A percentile compares a stretch with the other conserved stretches of the same genome.
Evolutionary conservation across 2,329 filamentous ascomycete genomes (phyloP).

Genomic region (Plectosphaerella cucumerina): DNA sequence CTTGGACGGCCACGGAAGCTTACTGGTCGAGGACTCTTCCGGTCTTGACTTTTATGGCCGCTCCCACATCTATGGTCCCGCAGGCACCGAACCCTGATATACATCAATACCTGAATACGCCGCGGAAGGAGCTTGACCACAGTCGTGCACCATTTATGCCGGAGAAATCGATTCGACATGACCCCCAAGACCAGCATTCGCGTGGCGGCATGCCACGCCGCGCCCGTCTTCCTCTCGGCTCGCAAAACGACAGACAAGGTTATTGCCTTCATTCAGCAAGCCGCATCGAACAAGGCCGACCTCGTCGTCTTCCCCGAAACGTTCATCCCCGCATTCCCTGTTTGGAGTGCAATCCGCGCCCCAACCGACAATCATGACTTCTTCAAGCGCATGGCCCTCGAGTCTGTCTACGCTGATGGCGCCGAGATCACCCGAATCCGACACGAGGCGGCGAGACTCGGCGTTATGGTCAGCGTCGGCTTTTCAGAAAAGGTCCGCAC

Average conservation of each 20-base stretch:
- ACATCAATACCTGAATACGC: no score
- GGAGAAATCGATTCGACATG: background rate
- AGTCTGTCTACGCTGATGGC: constrained; percentile 41
- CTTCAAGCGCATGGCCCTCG: constrained; percentile 39
- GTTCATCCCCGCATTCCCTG: constrained; percentile 47
- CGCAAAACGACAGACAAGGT: constrained; percentile 40
- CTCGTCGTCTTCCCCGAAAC: constrained; percentile 51
- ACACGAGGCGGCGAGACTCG: constrained; percentile 27
- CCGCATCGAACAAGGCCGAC: constrained; percentile 37
- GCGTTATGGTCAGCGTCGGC: constrained; percentile 41
- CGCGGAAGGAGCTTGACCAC: no score
- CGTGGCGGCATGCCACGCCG: constrained; percentile 30
- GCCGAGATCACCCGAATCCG: constrained; percentile 38
- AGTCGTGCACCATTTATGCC: background rate
- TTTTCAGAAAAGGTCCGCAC: constrained; percentile 41
- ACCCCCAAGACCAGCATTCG: constrained; percentile 10
- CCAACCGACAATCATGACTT: constrained; percentile 46
- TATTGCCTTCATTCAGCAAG: constrained; percentile 37
- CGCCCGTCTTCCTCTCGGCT: constrained; percentile 43
- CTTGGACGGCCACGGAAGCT: no score
- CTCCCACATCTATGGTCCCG: background rate
- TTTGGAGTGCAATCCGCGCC: constrained; percentile 42
- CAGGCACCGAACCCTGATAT: background rate
- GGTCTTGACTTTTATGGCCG: background rate
- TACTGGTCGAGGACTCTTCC: no score